phyloP scores from a whole-genome alignment of 2,329 filamentous ascomycete species.

The Arthrobotrys megalospora region DNA sequence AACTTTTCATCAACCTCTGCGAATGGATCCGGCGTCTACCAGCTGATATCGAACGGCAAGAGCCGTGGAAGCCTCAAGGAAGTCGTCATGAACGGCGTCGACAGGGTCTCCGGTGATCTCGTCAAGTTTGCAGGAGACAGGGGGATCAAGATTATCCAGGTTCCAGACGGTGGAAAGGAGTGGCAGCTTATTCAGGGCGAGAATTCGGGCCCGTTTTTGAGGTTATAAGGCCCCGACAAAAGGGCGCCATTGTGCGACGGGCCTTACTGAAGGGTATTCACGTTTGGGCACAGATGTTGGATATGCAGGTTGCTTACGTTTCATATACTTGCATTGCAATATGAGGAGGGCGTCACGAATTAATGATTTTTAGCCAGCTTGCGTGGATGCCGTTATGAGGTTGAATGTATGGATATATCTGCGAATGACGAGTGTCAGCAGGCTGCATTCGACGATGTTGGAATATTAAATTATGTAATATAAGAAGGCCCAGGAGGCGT shows the following conservation, averaged over 20 bases:
- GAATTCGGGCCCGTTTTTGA: conserved; percentile 39
- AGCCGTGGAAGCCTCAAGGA: conserved; percentile 34
- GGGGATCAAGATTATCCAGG: conserved; percentile 43
- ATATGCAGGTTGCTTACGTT: conserved; percentile 15
- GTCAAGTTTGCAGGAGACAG: conserved; percentile 13
- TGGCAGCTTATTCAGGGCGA: conserved; percentile 44
- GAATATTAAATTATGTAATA: background rate
- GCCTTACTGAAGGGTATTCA: background rate
- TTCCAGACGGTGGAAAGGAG: conserved; percentile 34
- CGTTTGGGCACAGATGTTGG: background rate
- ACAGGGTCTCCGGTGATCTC: conserved; percentile 44
- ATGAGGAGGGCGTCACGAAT: background rate
- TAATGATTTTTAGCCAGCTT: background rate
- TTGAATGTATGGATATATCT: background rate
- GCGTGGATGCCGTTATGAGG: background rate
- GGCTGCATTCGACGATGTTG: conserved; percentile 9
- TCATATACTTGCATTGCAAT: background rate
- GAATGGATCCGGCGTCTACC: conserved; percentile 40
- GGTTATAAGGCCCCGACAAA: background rate
- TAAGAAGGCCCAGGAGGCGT: background rate
- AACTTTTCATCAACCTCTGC: conserved; percentile 43
- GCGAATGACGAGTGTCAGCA: conserved; percentile 2
- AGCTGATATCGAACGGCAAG: conserved; percentile 44
- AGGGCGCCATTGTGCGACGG: background rate
- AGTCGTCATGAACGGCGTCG: conserved; percentile 48